A percentile compares a stretch with the other conserved stretches of the same genome.
These are phyloP conservation scores for Microthyrium microscopicum DNA, from an alignment of 2,329 filamentous ascomycete genomes.

Conservation along the genomic window DNA sequence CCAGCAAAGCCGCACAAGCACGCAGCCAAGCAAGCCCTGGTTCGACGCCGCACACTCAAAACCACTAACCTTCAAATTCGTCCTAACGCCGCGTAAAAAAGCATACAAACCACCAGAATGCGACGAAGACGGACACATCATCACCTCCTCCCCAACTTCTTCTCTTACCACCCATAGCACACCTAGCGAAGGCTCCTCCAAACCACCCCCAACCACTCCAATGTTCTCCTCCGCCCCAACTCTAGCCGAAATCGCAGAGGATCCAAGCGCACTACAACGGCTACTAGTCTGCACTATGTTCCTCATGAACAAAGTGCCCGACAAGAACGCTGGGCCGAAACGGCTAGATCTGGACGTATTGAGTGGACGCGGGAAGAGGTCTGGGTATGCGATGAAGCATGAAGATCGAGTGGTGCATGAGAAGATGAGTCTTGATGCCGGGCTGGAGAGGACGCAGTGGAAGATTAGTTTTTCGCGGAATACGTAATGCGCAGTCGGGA, in stretches of 20 bases:
- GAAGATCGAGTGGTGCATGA: conserved; percentile 2
- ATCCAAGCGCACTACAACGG: conserved; percentile 5
- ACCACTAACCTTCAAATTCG: conserved; percentile 7
- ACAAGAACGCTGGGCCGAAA: conserved; percentile 3
- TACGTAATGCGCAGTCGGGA: not conserved
- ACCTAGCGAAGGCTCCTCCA: not conserved
- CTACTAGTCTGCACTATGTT: conserved; percentile 5
- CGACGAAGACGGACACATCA: not conserved
- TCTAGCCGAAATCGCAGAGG: conserved; percentile 3
- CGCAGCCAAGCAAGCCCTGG: conserved; percentile 1
- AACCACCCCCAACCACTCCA: conserved; percentile 1
- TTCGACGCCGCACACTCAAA: conserved; percentile 5
- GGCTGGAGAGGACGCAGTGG: conserved; percentile 5
- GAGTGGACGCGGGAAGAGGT: conserved; percentile 4
- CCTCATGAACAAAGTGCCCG: conserved; percentile 6
- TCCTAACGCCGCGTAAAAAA: conserved; percentile 3
- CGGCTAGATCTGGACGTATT: conserved; percentile 3
- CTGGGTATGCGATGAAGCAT: conserved; percentile 5
- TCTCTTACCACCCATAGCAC: not conserved
- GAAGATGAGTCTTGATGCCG: not conserved
- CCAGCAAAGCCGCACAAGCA: no score
- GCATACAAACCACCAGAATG: not conserved
- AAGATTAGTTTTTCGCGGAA: conserved; percentile 4
- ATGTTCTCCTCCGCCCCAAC: no score
- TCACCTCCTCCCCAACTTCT: not conserved